These are phyloP conservation scores for Ilyonectria mors-panacis DNA, from an alignment of 2,329 filamentous ascomycete genomes.

Conservation along the genomic window DNA sequence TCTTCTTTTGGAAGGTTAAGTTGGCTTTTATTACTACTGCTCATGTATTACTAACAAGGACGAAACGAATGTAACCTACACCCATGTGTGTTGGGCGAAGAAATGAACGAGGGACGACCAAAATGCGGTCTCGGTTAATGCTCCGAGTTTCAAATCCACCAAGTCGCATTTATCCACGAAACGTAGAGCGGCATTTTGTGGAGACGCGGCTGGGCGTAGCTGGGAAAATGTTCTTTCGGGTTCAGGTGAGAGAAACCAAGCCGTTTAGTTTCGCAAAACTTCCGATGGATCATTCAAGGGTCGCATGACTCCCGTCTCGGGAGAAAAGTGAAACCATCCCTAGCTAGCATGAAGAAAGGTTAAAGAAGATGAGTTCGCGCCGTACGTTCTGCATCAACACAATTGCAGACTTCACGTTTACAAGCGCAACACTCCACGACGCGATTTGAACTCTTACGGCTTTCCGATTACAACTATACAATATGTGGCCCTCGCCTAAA, in stretches of 20 bases:
- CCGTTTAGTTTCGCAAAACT: background rate
- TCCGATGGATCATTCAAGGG: background rate
- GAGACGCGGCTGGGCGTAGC: background rate
- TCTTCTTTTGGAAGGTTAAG: background rate
- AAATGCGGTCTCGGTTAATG: background rate
- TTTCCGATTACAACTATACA: background rate
- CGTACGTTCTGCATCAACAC: background rate
- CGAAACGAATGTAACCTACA: background rate
- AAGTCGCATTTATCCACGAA: background rate
- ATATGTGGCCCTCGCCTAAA: slow-evolving; percentile 1
- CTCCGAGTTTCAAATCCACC: background rate
- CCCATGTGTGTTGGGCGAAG: background rate
- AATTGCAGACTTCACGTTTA: background rate
- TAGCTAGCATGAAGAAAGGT: background rate
- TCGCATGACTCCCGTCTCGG: slow-evolving; percentile 1
- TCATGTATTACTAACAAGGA: background rate
- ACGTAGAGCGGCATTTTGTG: background rate
- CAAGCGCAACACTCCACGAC: no score
- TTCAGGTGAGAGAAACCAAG: background rate
- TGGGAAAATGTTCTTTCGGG: no score
- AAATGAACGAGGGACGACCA: slow-evolving; percentile 1
- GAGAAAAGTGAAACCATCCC: background rate
- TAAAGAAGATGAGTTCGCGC: background rate
- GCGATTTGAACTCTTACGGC: background rate
- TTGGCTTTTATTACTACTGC: background rate